Conservation (phyloP, 305 asterid genomes). For the Rubia occidens region DNA sequence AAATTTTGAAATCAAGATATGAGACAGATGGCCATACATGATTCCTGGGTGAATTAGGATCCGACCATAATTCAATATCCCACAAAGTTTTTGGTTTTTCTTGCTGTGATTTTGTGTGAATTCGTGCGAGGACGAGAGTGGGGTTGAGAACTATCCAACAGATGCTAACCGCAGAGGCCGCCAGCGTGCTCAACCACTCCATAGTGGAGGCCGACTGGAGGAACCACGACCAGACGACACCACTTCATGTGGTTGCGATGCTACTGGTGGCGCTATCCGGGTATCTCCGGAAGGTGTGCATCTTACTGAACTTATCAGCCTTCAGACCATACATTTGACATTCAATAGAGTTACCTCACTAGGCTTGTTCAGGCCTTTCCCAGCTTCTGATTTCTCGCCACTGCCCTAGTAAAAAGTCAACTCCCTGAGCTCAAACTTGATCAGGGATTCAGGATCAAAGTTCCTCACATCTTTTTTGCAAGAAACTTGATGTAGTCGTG, state of each 20-base stretch:
- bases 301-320: conserved; percentile 46
- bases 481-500: conserved; percentile 72
- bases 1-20: too few relatives aligned
- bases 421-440: conserved; percentile 57
- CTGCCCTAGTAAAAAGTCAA: conserved; percentile 50
- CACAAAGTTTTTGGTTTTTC: conserved; percentile 25
- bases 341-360: conserved; percentile 76
- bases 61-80: too few relatives aligned
- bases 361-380: conserved; percentile 71
- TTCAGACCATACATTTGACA: conserved; percentile 61
- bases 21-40: too few relatives aligned
- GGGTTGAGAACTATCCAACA: conserved; percentile 77
- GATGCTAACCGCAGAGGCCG: conserved; percentile 78
- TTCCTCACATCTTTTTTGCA: conserved; percentile 64
- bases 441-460: conserved; percentile 59
- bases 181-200: conserved; percentile 62
- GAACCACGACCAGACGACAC: conserved; percentile 87
- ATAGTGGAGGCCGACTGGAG: conserved; percentile 72
- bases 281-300: conserved; percentile 50
- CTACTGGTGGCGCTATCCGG: conserved; percentile 65
- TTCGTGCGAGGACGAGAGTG: conserved; percentile 52
- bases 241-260: conserved; percentile 89
- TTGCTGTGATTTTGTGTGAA: conserved; percentile 36
- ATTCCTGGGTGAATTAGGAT: too few relatives aligned
- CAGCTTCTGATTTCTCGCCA: conserved; percentile 64